Conservation (phyloP, 768 basidiomycete species). For the Trametopsis cervina region DNA sequence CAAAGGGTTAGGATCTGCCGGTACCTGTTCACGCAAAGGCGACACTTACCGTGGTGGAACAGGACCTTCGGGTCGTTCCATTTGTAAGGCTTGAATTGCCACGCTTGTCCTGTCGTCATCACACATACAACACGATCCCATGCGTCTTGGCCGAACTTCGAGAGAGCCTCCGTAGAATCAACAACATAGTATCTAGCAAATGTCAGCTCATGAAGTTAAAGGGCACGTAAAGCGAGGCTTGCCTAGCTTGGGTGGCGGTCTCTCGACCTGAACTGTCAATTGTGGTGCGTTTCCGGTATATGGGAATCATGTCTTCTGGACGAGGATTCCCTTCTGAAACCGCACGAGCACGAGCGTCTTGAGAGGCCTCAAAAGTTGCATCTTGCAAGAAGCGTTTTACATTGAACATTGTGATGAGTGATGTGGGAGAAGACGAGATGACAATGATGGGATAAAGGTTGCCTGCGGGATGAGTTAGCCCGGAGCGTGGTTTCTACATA, state of each 20-base stretch:
- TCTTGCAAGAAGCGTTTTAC: slow-evolving; percentile 93
- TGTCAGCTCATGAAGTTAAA: neutral
- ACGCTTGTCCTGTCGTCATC: slow-evolving; percentile 95
- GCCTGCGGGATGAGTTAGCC: slow-evolving; percentile 43
- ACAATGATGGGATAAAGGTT: slow-evolving; percentile 91
- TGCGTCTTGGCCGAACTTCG: slow-evolving; percentile 87
- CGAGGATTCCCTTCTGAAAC: slow-evolving; percentile 64
- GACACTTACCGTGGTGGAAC: slow-evolving; percentile 80
- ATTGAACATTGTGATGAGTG: slow-evolving; percentile 97
- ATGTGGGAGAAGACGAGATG: slow-evolving; percentile 92
- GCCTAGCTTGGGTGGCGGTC: slow-evolving; percentile 35
- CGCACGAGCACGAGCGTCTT: slow-evolving; percentile 64
- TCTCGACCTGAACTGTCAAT: slow-evolving; percentile 63
- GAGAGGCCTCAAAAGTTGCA: slow-evolving; percentile 66
- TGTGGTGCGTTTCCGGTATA: slow-evolving; percentile 75
- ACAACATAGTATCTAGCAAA: slow-evolving; percentile 68
- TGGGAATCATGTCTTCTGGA: slow-evolving; percentile 80
- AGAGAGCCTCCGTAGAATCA: slow-evolving; percentile 86
- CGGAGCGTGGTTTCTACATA: too few relatives aligned
- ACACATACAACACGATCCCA: slow-evolving; percentile 98
- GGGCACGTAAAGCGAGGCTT: neutral
- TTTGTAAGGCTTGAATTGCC: slow-evolving; percentile 97
- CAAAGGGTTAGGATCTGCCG: neutral
- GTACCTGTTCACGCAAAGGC: too few relatives aligned
- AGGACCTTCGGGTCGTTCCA: slow-evolving; percentile 91